Evolutionary conservation across 1,139 yeast genomes (phyloP).

Genomic region (Waltiozyma sp.): DNA sequence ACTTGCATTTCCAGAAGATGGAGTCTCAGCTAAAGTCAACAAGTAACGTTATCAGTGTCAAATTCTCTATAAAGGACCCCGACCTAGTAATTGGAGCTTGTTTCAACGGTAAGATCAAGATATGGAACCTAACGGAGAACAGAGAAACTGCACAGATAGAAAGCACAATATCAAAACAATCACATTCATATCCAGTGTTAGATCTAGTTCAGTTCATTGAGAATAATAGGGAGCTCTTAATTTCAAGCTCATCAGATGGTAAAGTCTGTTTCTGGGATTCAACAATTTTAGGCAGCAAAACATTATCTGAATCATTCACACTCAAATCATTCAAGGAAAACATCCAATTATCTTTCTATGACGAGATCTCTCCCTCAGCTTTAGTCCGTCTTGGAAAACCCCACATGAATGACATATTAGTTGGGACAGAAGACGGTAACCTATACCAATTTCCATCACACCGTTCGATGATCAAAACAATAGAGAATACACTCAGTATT

Average conservation of each 20-base stretch:
- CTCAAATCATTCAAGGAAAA: slow-evolving; percentile 17
- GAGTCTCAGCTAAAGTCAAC: slow-evolving; percentile 41
- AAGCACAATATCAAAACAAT: slow-evolving; percentile 21
- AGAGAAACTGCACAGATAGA: slow-evolving; percentile 20
- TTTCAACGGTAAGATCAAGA: slow-evolving; percentile 35
- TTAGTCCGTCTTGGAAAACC: slow-evolving; percentile 23
- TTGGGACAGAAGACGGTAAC: slow-evolving; percentile 39
- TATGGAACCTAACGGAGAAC: slow-evolving; percentile 30
- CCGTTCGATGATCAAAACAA: slow-evolving; percentile 27
- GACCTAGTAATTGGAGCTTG: slow-evolving; percentile 32
- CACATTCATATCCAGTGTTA: slow-evolving; percentile 33
- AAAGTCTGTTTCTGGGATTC: slow-evolving; percentile 35
- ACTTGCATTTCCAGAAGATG: slow-evolving; percentile 9
- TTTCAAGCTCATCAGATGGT: slow-evolving; percentile 37
- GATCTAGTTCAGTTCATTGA: slow-evolving; percentile 25
- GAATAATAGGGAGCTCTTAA: slow-evolving; percentile 21
- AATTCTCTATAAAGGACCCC: slow-evolving; percentile 29
- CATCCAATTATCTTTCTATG: slow-evolving; percentile 18
- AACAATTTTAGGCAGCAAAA: slow-evolving; percentile 29
- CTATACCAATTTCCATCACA: slow-evolving; percentile 23
- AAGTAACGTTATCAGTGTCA: slow-evolving; percentile 28
- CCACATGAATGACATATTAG: slow-evolving; percentile 25
- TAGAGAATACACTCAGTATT: slow-evolving; percentile 19
- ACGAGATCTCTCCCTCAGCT: slow-evolving; percentile 29
- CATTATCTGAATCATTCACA: slow-evolving; percentile 23